phyloP scores from a whole-genome alignment of 2,329 filamentous ascomycete genomes.

The Xylariaceae sp. region DNA sequence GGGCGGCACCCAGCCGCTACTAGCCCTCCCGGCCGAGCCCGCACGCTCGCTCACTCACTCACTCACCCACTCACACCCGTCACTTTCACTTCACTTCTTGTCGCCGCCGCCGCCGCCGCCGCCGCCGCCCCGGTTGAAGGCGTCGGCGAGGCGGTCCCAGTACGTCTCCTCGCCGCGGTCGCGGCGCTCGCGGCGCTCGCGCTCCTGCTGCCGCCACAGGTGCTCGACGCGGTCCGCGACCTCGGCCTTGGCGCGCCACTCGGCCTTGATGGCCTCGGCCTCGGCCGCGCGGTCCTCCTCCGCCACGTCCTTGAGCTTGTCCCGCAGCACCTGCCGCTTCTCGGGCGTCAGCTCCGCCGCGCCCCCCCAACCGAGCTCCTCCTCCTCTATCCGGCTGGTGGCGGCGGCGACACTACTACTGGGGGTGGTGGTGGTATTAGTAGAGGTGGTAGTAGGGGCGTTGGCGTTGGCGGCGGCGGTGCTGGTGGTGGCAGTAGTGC shows the following conservation, averaged over 20 bases:
- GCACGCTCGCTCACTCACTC: not conserved
- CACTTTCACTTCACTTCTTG: conserved; percentile 10
- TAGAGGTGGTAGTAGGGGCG: not conserved
- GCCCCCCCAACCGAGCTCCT: no score
- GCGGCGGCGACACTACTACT: no score
- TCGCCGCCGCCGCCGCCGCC: conserved; percentile 5
- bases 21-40: not conserved
- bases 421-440: conserved; percentile 14
- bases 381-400: no score
- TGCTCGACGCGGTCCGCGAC: conserved; percentile 49
- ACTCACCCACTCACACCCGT: not conserved
- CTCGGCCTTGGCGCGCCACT: conserved; percentile 53
- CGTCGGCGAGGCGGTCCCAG: conserved; percentile 30
- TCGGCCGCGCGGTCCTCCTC: conserved; percentile 54
- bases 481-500: conserved; percentile 12
- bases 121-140: conserved; percentile 14
- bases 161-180: conserved; percentile 44
- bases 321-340: conserved; percentile 43
- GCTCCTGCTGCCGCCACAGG: conserved; percentile 48
- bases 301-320: conserved; percentile 49
- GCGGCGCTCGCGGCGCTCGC: conserved; percentile 46
- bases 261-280: conserved; percentile 55
- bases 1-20: no score
- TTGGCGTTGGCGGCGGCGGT: not conserved
- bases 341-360: conserved; percentile 32